phyloP scores from a whole-genome alignment of 495 filamentous ascomycete genomes.

The Talaromyces wortmannii region DNA sequence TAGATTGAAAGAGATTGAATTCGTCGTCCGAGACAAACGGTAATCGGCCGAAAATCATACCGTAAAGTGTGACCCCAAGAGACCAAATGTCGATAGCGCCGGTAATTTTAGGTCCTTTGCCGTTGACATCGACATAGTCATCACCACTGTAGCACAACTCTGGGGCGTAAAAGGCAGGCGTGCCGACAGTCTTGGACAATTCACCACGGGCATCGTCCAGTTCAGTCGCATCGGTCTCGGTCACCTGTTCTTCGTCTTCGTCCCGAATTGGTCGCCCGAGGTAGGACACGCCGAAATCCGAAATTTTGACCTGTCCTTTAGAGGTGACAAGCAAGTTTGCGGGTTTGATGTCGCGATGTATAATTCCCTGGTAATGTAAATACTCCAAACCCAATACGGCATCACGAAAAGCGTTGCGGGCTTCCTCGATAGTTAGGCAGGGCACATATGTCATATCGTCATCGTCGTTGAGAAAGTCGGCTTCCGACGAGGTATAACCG shows the following conservation, averaged over 20 bases:
- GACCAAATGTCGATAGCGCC: slow-evolving; percentile 94
- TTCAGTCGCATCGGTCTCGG: slow-evolving; percentile 76
- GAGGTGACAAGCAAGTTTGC: slow-evolving; percentile 90
- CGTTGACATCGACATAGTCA: slow-evolving; percentile 39
- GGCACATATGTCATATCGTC: slow-evolving; percentile 88
- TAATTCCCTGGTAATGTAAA: slow-evolving; percentile 92
- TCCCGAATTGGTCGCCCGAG: slow-evolving; percentile 78
- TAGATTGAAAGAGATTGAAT: slow-evolving; percentile 81
- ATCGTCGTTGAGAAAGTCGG: slow-evolving; percentile 44
- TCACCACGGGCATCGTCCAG: slow-evolving; percentile 81
- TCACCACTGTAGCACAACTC: slow-evolving; percentile 81
- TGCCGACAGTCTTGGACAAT: slow-evolving; percentile 94
- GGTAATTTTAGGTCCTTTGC: slow-evolving; percentile 47
- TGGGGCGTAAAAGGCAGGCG: slow-evolving; percentile 94
- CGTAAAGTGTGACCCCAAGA: slow-evolving; percentile 90
- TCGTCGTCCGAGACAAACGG: slow-evolving; percentile 90
- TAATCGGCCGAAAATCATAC: slow-evolving; percentile 85
- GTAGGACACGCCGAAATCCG: slow-evolving; percentile 99
- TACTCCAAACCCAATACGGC: slow-evolving; percentile 93
- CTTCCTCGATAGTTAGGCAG: slow-evolving; percentile 76
- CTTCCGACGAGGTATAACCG: slow-evolving; percentile 50
- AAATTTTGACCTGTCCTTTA: slow-evolving; percentile 89
- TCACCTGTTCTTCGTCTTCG: slow-evolving; percentile 69
- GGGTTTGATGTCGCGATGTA: slow-evolving; percentile 97
- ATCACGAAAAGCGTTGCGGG: slow-evolving; percentile 85